Percentiles rank a stretch among this genome's conserved stretches.
Evolutionary conservation across 768 basidiomycete species (phyloP).

Genomic region (Mycena vitilis): DNA sequence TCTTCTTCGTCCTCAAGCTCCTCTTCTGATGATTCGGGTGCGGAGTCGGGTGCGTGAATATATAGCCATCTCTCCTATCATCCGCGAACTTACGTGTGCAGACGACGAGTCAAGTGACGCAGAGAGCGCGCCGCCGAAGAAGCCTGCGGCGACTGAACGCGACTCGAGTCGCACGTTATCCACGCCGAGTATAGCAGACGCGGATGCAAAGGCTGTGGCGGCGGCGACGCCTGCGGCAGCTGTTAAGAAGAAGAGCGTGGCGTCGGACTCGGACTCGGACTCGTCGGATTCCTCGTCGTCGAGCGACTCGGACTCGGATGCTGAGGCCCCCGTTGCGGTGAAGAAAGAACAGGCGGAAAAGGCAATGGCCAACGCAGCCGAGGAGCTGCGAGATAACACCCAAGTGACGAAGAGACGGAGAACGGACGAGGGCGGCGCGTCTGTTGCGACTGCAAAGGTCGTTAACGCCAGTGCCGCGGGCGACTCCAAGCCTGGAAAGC

Average conservation of each 20-base stretch:
- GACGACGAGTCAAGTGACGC: conserved; percentile 54
- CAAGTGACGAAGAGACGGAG: conserved; percentile 72
- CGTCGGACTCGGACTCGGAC: conserved; percentile 39
- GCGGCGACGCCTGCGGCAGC: background rate
- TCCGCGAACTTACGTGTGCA: conserved; percentile 32
- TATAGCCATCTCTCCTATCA: background rate
- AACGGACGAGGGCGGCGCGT: conserved; percentile 61
- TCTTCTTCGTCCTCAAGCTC: conserved; percentile 38
- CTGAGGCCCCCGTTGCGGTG: conserved; percentile 1
- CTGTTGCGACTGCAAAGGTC: conserved; percentile 59
- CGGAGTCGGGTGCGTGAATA: conserved; percentile 1
- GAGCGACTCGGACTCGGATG: conserved; percentile 38
- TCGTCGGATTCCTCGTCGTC: conserved; percentile 31
- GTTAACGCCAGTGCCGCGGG: conserved; percentile 29
- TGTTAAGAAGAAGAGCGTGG: background rate
- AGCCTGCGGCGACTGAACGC: conserved; percentile 35
- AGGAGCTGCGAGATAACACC: conserved; percentile 37
- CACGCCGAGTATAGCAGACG: conserved; percentile 17
- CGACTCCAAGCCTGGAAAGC: conserved; percentile 41
- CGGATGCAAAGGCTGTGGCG: background rate
- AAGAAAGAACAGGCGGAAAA: conserved; percentile 21
- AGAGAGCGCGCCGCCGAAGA: conserved; percentile 10
- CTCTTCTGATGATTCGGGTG: conserved; percentile 46
- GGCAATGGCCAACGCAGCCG: conserved; percentile 16
- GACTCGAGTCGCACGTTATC: conserved; percentile 55